Base-by-base conservation (phyloP, 805 yeast species). In the Ogataea minuta region DNA sequence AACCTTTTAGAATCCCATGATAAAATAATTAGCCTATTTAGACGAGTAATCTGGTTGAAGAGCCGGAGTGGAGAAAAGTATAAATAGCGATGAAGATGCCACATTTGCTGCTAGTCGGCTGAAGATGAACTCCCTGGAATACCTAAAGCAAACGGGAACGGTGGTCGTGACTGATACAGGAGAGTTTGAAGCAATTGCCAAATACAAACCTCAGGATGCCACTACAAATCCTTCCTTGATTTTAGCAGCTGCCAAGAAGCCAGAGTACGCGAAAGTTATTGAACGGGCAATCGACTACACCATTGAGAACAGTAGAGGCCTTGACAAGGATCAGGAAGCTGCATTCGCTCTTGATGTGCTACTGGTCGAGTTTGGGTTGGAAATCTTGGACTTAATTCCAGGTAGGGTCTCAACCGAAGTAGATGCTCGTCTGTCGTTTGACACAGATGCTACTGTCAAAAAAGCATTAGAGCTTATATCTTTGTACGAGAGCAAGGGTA, bases 331-430 rank as follows among this genome's bases (percentile, higher is more conserved):
- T 54, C 81, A 78, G 66, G 75, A 81, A 64, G 93, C 91, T 28
- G 70, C 76, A 30, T 64, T 77, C 54, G 96, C 98, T 31, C 76
- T 91, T 56, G 99, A 93, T 72, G 75, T 84, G 66, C 73, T 93
- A 57, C 76, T 93, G 60, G 96, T 93, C 49, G 98, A 90, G 70
- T 93, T 93, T 66, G 99, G 99, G 68, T 74, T 76, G 58, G 89
- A 86, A 70, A 93, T 93, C 60, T 76, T 93, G 62, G 75, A 78
- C 60, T 85, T 93, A 59, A 96, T 93, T 40, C 99, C 99, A 52
- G 99, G 99, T 60, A 85, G 98, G 72, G 99, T 93, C 43, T 89
- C 97, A 43, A 93, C 99, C 45, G 99, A 93, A 75, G 98, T 93
- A 46, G 99, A 93, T 62, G 98, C 99, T 45, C 84, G 96, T 68